Conservation (phyloP, 768 basidiomycete genomes). For the Xerocomellus intermedius region DNA sequence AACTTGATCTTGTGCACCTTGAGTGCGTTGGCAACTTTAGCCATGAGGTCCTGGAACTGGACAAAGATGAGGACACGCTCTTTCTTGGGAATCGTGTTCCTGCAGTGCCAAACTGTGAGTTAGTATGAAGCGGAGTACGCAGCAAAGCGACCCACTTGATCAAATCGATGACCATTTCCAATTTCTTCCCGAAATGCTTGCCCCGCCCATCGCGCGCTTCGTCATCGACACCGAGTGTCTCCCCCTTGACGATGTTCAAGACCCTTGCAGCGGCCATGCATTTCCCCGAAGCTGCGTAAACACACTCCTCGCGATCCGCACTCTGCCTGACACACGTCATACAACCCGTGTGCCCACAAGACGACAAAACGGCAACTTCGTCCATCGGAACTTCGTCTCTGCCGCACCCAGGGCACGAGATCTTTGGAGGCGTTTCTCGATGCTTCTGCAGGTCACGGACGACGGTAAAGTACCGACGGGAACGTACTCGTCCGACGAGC, state of each 20-base stretch:
- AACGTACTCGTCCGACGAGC: conserved; percentile 85
- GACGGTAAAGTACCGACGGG: conserved; percentile 87
- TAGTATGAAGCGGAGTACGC: background rate
- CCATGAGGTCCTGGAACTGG: conserved; percentile 93
- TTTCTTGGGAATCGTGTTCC: conserved; percentile 63
- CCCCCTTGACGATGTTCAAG: conserved; percentile 79
- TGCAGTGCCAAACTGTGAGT: conserved; percentile 26
- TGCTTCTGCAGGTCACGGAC: conserved; percentile 88
- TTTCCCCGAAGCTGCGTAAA: conserved; percentile 62
- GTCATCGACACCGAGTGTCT: conserved; percentile 79
- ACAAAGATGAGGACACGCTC: conserved; percentile 91
- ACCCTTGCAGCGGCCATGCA: conserved; percentile 80
- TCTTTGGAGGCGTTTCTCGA: conserved; percentile 52
- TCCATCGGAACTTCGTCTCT: conserved; percentile 54
- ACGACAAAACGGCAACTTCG: conserved; percentile 83
- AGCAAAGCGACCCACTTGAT: conserved; percentile 57
- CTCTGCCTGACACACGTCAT: conserved; percentile 65
- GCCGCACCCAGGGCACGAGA: conserved; percentile 64
- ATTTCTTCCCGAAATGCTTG: conserved; percentile 79
- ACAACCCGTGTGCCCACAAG: conserved; percentile 90
- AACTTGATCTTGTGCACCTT: conserved; percentile 66
- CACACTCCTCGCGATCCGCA: conserved; percentile 80
- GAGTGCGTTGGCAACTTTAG: conserved; percentile 85
- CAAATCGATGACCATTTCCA: conserved; percentile 72
- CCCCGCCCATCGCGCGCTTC: conserved; percentile 67